phyloP scores from a whole-genome alignment of 1,139 yeast species.

The Kodamaea sp. region DNA sequence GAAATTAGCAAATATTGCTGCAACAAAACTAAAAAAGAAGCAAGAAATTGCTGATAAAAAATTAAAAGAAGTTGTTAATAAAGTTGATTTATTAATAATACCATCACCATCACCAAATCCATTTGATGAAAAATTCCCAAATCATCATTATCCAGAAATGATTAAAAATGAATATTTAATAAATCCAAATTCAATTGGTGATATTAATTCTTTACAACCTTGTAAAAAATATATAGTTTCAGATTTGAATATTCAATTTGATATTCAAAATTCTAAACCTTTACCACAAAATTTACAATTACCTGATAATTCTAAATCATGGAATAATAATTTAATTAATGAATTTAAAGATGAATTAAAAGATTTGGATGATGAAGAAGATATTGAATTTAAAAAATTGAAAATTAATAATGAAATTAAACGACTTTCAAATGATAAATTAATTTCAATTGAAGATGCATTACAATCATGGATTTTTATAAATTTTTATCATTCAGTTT shows the following conservation, averaged over 20 bases:
- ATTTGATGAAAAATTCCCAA: conserved; percentile 26
- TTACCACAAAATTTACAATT: conserved; percentile 22
- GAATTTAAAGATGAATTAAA: conserved; percentile 13
- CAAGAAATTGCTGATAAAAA: neutral
- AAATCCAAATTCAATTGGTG: conserved; percentile 12
- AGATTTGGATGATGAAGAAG: conserved; percentile 12
- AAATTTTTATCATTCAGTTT: conserved; percentile 63
- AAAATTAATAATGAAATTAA: conserved; percentile 12
- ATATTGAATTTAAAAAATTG: conserved; percentile 17
- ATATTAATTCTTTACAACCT: conserved; percentile 30
- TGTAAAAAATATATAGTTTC: conserved; percentile 37
- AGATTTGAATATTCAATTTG: conserved; percentile 37
- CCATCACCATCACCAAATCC: neutral
- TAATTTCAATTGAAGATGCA: conserved; percentile 36
- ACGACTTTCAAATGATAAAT: conserved; percentile 17
- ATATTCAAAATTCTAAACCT: conserved; percentile 40
- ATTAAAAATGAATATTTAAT: conserved; percentile 22
- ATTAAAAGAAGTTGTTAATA: too few species aligned
- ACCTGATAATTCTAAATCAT: conserved; percentile 30
- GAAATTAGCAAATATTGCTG: conserved; percentile 8
- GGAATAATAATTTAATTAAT: conserved; percentile 21
- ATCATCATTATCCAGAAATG: conserved; percentile 36
- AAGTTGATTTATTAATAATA: too few species aligned
- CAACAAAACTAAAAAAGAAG: conserved; percentile 8
- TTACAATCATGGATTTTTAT: conserved; percentile 74